Evolutionary conservation across 148 eudicot species (phyloP), one percentile per base, ranked within the genome.

Genomic region (Camellia sinensis): DNA sequence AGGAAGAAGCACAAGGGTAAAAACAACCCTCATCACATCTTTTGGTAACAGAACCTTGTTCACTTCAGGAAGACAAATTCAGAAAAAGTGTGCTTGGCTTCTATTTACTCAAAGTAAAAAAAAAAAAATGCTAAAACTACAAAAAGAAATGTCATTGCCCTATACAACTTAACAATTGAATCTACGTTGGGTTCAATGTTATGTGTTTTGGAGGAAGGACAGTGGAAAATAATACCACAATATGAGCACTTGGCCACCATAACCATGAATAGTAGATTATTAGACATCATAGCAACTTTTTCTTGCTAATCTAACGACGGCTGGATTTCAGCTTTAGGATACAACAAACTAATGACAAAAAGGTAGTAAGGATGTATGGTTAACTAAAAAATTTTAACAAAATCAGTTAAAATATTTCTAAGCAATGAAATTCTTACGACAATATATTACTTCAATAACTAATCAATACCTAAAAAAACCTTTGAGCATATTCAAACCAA

Each of bases 401-500:
- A 46, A 76, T 29, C 62, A n/a, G 21, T 37, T n/a, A 11, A 64
- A 12, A 50, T 52, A 22, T 57, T 17, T 21, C 68, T 41, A 64
- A 43, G 48, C 64, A 76, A 63, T 74, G 37, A 70, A 7, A 6
- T 67, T 50, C 48, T 52, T 13, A 43, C 18, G 8, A 78, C 48
- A 18, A 7, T 22, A 67, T 15, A 53, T 29, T 29, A 29, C 37
- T 29, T 29, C 37, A 29, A 29, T 29, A 29, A 29, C 37, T 29
- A 29, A 29, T 29, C 37, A 29, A 29, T 29, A 29, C 37, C 37
- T 29, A 29, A 29, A 29, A 29, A 29, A 29, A 4, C 11, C 65
- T 10, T 48, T 14, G 14, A 46, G 40, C 44, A 43, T 48, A 81
- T 63, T 41, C 82, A 85, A 90, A 89, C 90, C 91, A 87, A 76